Percentiles rank a stretch among this genome's conserved stretches.
Conservation (phyloP, 2,329 filamentous ascomycete species). For the Aspergillus alliaceus region DNA sequence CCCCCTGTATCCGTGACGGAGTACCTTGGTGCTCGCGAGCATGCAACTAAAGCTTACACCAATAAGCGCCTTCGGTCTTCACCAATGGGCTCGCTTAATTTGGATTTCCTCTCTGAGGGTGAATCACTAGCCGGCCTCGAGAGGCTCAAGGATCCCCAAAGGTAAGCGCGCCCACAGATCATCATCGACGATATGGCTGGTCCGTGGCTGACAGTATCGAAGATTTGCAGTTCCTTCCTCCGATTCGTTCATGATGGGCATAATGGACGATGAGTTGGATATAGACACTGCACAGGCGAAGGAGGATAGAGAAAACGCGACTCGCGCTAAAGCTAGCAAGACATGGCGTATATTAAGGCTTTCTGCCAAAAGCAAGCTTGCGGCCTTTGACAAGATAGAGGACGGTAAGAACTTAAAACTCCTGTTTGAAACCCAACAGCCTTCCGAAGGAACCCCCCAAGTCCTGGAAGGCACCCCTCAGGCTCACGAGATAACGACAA, state of each 20-base stretch:
- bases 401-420: constrained; percentile 68
- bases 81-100: constrained; percentile 70
- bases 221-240: constrained; percentile 69
- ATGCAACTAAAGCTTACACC: constrained; percentile 65
- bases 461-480: constrained; percentile 22
- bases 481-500: constrained; percentile 19
- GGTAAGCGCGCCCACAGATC: constrained; percentile 39
- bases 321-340: constrained; percentile 79
- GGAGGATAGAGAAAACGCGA: constrained; percentile 59
- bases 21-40: constrained; percentile 68
- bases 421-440: constrained; percentile 42
- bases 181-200: not conserved
- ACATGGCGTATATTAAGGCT: constrained; percentile 86
- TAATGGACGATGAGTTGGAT: constrained; percentile 80
- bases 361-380: constrained; percentile 70
- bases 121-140: constrained; percentile 64
- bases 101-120: constrained; percentile 74
- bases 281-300: constrained; percentile 74
- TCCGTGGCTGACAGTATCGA: constrained; percentile 24
- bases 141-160: constrained; percentile 63
- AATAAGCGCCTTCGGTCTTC: constrained; percentile 69
- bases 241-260: constrained; percentile 68
- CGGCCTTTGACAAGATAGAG: constrained; percentile 83
- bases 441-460: constrained; percentile 17
- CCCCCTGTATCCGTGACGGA: constrained; percentile 68